Evolutionary conservation across 129 eudicot genomes (phyloP).

Genomic region (Ambrosia artemisiifolia): DNA sequence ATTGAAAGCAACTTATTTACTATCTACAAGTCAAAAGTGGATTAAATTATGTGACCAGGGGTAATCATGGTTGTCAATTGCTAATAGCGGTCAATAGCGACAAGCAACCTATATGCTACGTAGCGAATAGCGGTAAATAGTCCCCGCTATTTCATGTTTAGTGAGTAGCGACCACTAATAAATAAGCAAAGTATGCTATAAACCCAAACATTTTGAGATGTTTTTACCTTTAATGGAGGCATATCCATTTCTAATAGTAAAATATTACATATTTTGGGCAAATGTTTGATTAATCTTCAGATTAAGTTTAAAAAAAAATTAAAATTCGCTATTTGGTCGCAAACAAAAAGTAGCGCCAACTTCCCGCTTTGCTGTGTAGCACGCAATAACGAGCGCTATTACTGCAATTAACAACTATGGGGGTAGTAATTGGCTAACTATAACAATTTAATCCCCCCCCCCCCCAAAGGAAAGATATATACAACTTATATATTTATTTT

Average conservation of each 20-base stretch:
- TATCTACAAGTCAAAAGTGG: conserved; percentile 15
- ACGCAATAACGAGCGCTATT: no score
- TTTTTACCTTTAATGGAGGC: not conserved
- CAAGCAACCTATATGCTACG: not conserved
- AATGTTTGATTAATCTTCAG: not conserved
- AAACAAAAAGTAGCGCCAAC: no score
- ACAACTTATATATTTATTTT: no score
- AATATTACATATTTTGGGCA: not conserved
- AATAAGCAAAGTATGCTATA: not conserved
- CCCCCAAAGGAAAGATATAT: not conserved
- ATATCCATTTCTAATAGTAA: not conserved
- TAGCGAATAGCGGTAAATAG: not conserved
- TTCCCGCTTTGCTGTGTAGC: no score
- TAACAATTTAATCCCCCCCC: conserved; percentile 1
- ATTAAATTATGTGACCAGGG: not conserved
- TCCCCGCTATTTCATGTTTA: not conserved
- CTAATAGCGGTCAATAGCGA: no score
- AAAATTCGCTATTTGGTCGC: no score
- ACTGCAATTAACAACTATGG: no score
- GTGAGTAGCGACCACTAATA: not conserved
- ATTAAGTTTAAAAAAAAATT: not conserved
- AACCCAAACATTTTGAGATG: not conserved
- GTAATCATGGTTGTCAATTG: no score
- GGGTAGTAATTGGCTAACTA: conserved; percentile 6
- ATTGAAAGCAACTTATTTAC: not conserved